Conservation (phyloP, 371 early-diverging fungal genomes). For the Circinella minor region DNA sequence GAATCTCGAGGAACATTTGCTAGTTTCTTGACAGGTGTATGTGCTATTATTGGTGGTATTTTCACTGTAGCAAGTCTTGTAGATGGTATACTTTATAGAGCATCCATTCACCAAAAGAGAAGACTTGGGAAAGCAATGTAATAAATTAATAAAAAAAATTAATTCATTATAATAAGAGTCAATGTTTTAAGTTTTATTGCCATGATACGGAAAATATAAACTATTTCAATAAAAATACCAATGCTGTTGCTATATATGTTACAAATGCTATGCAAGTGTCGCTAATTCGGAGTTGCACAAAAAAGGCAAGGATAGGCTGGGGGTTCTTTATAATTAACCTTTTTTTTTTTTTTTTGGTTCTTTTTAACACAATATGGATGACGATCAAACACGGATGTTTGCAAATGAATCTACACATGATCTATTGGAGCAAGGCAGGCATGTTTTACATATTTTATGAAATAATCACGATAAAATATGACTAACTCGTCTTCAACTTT, state of each 20-base stretch:
- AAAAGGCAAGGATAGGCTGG: too few species aligned
- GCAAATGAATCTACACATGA: slow-evolving; percentile 2
- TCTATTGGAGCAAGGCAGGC: slow-evolving; percentile 7
- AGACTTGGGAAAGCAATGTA: slow-evolving; percentile 73
- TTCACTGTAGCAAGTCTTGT: slow-evolving; percentile 94
- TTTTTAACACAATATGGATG: background rate
- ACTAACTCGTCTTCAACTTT: too few species aligned
- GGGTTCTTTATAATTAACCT: too few species aligned
- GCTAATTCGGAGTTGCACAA: background rate
- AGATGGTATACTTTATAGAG: slow-evolving; percentile 83
- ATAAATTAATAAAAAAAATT: background rate
- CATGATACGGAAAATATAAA: background rate
- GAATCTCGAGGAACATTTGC: slow-evolving; percentile 83
- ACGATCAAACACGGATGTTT: slow-evolving; percentile 2
- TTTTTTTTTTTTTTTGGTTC: too few species aligned
- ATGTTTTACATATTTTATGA: background rate
- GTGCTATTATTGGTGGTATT: slow-evolving; percentile 95
- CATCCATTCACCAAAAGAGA: slow-evolving; percentile 73
- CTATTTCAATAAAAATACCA: background rate
- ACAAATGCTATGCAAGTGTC: too few species aligned
- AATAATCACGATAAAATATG: too few species aligned
- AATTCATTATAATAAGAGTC: too few species aligned
- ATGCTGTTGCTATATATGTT: too few species aligned
- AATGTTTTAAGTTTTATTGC: too few species aligned
- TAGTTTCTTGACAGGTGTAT: slow-evolving; percentile 86